Base-by-base conservation (phyloP, 176 grass and related monocot species). In the Dendrocalamus sinicus region DNA sequence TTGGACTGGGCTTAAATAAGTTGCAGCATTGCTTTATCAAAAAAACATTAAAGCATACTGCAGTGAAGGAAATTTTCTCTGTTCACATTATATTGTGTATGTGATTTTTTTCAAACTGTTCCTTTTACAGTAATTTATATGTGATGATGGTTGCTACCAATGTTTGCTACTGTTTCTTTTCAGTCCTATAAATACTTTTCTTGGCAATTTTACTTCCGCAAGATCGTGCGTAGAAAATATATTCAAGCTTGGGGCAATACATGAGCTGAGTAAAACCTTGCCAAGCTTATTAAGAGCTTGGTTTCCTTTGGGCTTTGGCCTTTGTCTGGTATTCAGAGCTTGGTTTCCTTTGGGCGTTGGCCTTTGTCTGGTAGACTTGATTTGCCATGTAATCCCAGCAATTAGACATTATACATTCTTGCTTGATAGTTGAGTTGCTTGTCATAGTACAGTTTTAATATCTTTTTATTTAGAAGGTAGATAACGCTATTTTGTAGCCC, bases 141-240 rank as follows among this genome's bases (percentile, higher is more conserved):
- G 9, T 30, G 40, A 78, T 63, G n/a, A 46, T 46, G 12, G 44
- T 46, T 63, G 3, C 11, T 40, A 8, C 59, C 5, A 79, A 79
- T 4, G 64, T 45, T 60, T 46, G 76, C 76, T 63, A 79, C 76
- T 6, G 6, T 78, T 78, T 46, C n/a, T 63, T 9, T 77, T 61
- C 22, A 17, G 37, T 40, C 41, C 22, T 77, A 60, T 3, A 61
- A 77, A 22, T 37, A 24, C n/a, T 62, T 41, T 59, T 43, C 35
- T 60, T 55, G 57, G 12, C 7, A 6, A 58, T 13, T 8, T 60
- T 59, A 22, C 6, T 24, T 77, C 20, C 59, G 52, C 2, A 58
- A 76, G 41, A 14, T 59, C 24, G 70, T 77, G 75, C 5, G 15
- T 37, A 59, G 58, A 9, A 47, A 54, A 54, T 30, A 58, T 37